These are phyloP conservation scores for Colletotrichum acutatum DNA, from an alignment of 2,329 filamentous ascomycete genomes.

Conservation along the genomic window DNA sequence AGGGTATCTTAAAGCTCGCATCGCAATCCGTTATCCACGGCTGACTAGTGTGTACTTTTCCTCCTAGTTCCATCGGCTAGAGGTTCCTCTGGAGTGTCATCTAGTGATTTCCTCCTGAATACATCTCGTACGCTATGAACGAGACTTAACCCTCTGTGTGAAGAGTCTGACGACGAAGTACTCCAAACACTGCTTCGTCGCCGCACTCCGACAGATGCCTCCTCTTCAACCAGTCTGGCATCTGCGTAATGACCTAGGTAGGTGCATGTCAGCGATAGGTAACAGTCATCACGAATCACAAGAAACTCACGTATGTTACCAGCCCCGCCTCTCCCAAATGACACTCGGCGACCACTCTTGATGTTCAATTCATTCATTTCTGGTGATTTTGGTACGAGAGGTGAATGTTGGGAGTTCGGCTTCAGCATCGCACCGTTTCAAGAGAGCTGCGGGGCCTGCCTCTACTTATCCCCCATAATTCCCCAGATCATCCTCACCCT, in stretches of 20 bases:
- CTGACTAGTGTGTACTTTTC: no score
- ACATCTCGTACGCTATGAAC: constrained; percentile 1
- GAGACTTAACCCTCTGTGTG: neutral
- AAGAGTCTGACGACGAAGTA: neutral
- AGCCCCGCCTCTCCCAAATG: constrained; percentile 16
- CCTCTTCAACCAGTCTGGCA: neutral
- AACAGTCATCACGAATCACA: neutral
- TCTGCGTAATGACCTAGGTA: constrained; percentile 13
- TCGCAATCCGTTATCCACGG: neutral
- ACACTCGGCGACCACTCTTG: constrained; percentile 9
- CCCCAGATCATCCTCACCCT: neutral
- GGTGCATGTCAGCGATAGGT: neutral
- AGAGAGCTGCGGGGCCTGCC: neutral
- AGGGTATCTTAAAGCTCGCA: neutral
- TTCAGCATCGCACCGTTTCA: neutral
- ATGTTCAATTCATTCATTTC: constrained; percentile 20
- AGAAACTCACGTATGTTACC: constrained; percentile 23
- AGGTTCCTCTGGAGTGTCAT: neutral
- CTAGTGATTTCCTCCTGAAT: neutral
- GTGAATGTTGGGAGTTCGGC: no score
- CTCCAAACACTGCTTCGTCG: constrained; percentile 15
- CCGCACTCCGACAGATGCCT: neutral
- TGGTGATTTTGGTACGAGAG: neutral
- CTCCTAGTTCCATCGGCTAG: neutral
- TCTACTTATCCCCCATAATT: neutral